Evolutionary conservation across 352 stramenopile species (phyloP).

Genomic region (Peronospora destructor): DNA sequence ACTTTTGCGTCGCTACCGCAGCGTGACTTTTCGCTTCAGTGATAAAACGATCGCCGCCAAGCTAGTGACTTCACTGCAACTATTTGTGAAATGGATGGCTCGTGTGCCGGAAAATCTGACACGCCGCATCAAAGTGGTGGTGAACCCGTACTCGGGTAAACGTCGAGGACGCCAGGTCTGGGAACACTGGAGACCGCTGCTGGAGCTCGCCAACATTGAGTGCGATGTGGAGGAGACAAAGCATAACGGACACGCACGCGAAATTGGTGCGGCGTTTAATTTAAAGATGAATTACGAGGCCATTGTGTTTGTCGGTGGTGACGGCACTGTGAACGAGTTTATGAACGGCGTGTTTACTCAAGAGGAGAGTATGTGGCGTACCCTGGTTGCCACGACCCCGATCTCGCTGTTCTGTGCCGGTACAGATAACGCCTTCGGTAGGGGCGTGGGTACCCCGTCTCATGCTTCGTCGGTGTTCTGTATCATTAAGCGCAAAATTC

Average conservation of each 20-base stretch:
- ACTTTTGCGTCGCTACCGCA: slow-evolving; percentile 49
- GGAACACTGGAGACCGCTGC: slow-evolving; percentile 47
- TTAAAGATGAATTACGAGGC: slow-evolving; percentile 60
- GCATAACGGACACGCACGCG: slow-evolving; percentile 62
- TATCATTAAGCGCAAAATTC: slow-evolving; percentile 80
- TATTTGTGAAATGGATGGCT: slow-evolving; percentile 64
- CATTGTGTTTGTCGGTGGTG: slow-evolving; percentile 69
- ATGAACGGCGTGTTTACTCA: slow-evolving; percentile 75
- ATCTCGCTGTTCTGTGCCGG: slow-evolving; percentile 64
- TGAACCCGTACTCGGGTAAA: slow-evolving; percentile 68
- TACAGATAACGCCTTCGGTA: slow-evolving; percentile 74
- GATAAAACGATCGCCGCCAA: slow-evolving; percentile 23
- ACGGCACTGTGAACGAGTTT: slow-evolving; percentile 81
- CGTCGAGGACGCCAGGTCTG: slow-evolving; percentile 57
- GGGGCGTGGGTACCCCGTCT: slow-evolving; percentile 57
- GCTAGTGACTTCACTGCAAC: slow-evolving; percentile 39
- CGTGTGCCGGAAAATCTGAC: slow-evolving; percentile 46
- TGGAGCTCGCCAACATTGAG: slow-evolving; percentile 57
- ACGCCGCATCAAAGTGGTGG: slow-evolving; percentile 65
- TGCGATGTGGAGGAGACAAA: slow-evolving; percentile 74
- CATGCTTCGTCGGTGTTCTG: slow-evolving; percentile 65
- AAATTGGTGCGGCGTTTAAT: slow-evolving; percentile 59
- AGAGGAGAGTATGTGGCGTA: slow-evolving; percentile 64
- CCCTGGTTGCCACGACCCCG: slow-evolving; percentile 62
- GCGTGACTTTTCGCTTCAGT: slow-evolving; percentile 33